Percentiles rank a stretch among this genome's conserved stretches.
These are phyloP conservation scores for Pythium chondricola DNA, from an alignment of 352 stramenopile species.

Conservation along the genomic window DNA sequence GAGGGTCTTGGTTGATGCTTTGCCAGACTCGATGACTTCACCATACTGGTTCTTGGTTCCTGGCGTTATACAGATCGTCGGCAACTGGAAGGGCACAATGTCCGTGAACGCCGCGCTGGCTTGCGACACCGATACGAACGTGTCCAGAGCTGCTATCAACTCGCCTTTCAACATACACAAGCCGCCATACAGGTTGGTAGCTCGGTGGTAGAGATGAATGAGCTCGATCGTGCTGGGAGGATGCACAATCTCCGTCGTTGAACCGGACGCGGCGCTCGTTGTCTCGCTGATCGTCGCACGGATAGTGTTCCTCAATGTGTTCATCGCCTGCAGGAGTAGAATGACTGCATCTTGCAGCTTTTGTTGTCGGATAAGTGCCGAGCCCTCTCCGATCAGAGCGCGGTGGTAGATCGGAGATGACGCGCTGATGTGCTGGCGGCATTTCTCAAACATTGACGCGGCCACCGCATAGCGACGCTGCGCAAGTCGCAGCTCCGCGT, in stretches of 20 bases:
- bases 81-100: slow-evolving; percentile 24
- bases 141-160: slow-evolving; percentile 40
- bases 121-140: slow-evolving; percentile 31
- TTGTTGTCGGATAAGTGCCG: slow-evolving; percentile 28
- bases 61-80: slow-evolving; percentile 35
- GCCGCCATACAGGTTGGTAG: slow-evolving; percentile 37
- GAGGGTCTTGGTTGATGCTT: slow-evolving; percentile 37
- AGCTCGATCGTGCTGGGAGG: slow-evolving; percentile 18
- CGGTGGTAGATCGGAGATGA: slow-evolving; percentile 29
- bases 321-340: slow-evolving; percentile 34
- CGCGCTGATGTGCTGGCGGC: slow-evolving; percentile 18
- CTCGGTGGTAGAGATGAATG: slow-evolving; percentile 29
- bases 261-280: neutral
- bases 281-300: neutral
- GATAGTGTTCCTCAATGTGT: slow-evolving; percentile 26
- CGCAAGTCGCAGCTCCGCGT: slow-evolving; percentile 37
- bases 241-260: too few species aligned
- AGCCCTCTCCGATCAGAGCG: slow-evolving; percentile 39
- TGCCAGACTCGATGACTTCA: slow-evolving; percentile 38
- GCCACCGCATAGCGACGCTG: slow-evolving; percentile 33
- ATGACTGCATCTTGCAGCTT: slow-evolving; percentile 36
- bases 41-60: slow-evolving; percentile 32
- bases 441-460: slow-evolving; percentile 34
- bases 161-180: slow-evolving; percentile 49
- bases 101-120: slow-evolving; percentile 1